These are phyloP conservation scores for Laetiporus sulphureus DNA, from an alignment of 1,284 basidiomycete genomes.

Conservation along the genomic window DNA sequence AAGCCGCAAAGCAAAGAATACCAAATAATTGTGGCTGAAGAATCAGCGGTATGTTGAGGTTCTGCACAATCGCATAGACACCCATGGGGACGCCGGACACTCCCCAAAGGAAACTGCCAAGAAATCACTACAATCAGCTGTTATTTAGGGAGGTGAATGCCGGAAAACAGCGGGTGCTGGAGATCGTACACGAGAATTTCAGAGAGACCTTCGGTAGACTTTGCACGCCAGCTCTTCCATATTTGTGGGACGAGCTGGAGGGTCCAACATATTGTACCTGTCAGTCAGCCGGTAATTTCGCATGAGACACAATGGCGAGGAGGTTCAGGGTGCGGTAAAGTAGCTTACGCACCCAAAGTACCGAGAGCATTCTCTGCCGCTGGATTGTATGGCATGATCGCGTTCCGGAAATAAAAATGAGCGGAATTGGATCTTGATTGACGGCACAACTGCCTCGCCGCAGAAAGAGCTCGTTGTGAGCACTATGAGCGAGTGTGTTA, in stretches of 20 bases:
- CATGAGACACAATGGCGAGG: background rate
- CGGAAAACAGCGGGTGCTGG: background rate
- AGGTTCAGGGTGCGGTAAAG: background rate
- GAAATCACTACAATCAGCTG: background rate
- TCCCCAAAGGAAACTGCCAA: conserved; percentile 57
- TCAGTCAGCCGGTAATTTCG: background rate
- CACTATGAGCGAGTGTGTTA: background rate
- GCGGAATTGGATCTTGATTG: background rate
- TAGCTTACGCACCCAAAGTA: conserved; percentile 1
- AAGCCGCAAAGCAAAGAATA: conserved; percentile 53
- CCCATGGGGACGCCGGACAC: conserved; percentile 57
- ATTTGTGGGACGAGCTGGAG: conserved; percentile 71
- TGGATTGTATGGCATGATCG: conserved; percentile 3
- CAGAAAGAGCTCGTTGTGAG: background rate
- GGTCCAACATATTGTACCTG: conserved; percentile 65
- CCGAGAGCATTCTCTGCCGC: conserved; percentile 8
- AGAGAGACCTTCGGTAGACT: conserved; percentile 70
- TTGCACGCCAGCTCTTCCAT: conserved; percentile 68
- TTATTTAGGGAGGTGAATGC: background rate
- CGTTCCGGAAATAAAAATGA: background rate
- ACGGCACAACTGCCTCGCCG: background rate
- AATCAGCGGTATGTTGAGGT: conserved; percentile 70
- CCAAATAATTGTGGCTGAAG: conserved; percentile 74
- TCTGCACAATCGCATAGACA: conserved; percentile 62
- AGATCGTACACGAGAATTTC: conserved; percentile 54